Evolutionary conservation across 306 rosid genomes (phyloP).

Genomic region (Lathyrus tuberosus): DNA sequence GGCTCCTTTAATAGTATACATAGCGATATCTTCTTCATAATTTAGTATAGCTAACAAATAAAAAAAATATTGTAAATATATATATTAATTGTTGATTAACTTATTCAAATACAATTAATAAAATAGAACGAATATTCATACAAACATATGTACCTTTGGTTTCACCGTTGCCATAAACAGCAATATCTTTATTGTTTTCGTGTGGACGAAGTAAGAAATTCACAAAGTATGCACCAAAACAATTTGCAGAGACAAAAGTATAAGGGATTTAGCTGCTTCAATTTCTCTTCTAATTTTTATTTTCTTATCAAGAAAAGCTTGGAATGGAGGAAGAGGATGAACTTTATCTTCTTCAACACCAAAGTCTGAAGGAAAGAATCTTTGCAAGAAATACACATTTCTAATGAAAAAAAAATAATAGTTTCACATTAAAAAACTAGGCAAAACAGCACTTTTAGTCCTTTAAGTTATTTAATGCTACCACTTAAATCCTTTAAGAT

Average conservation of each 20-base stretch:
- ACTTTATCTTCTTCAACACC: slow-evolving; percentile 47
- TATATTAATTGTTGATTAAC: too few species aligned
- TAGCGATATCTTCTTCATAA: slow-evolving; percentile 52
- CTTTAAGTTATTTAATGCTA: too few species aligned
- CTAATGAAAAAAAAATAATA: background rate
- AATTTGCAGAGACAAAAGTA: slow-evolving; percentile 50
- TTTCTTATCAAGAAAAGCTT: slow-evolving; percentile 42
- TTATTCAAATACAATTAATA: too few species aligned
- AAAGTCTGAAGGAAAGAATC: slow-evolving; percentile 54
- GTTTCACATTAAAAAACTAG: background rate
- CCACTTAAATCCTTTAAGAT: too few species aligned
- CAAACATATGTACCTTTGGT: slow-evolving; percentile 40
- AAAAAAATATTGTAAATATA: background rate
- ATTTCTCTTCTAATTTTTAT: slow-evolving; percentile 42
- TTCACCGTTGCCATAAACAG: slow-evolving; percentile 50
- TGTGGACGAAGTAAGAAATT: slow-evolving; percentile 47
- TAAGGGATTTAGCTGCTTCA: slow-evolving; percentile 49
- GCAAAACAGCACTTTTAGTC: too few species aligned
- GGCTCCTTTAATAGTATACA: slow-evolving; percentile 55
- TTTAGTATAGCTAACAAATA: slow-evolving; percentile 44
- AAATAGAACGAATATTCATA: too few species aligned
- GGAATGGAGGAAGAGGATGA: slow-evolving; percentile 47
- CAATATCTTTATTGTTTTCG: background rate
- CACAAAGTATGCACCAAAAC: slow-evolving; percentile 51
- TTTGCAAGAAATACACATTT: slow-evolving; percentile 23